Evolutionary conservation across 331 rosid species (phyloP), one percentile per base, ranked within the genome.

Genomic region (Prunus yedoensis): DNA sequence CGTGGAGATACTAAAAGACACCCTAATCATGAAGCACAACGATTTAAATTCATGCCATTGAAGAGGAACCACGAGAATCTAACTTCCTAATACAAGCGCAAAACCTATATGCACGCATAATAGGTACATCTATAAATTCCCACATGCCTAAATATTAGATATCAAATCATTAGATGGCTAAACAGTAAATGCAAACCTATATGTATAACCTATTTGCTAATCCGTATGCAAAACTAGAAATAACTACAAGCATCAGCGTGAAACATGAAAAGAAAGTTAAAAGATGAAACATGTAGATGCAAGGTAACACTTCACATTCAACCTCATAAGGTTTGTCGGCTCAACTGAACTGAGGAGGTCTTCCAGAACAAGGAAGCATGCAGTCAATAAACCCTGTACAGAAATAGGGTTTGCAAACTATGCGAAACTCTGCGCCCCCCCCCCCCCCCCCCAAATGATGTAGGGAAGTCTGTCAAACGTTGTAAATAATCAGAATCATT

Each of bases 391-490:
- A 82, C 58, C 78, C 58, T 57, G 83, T 57, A 61, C 52, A n/a
- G 70, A 80, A 78, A 54, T 66, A 73, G 35, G 67, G 28, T 81
- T 74, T 78, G 85, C 68, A 79, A 68, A 81, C 32, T 67, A 74
- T 54, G 88, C 74, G 49, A 17, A 62, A 82, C 85, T 73, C 89
- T 73, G 84, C 80, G 0, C 5, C 6, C 1, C 78, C 86, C 82
- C 88, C 85, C 25, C 25, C 5, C 35, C 1, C 78, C 86, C 82
- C 88, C 85, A 74, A 80, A 74, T 59, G 12, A 84, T 80, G 84
- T 85, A 80, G 93, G 89, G 90, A 85, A 87, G 95, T 80, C 92
- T 84, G 91, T 83, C 81, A 86, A 84, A 91, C 81, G 74, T 79
- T 60, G 84, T 75, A 79, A 85, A 23, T 58, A 20, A 83, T 83